Evolutionary conservation across 805 yeast species (phyloP), one percentile per base, ranked within the genome.

Genomic region (Ogataea methylovora): DNA sequence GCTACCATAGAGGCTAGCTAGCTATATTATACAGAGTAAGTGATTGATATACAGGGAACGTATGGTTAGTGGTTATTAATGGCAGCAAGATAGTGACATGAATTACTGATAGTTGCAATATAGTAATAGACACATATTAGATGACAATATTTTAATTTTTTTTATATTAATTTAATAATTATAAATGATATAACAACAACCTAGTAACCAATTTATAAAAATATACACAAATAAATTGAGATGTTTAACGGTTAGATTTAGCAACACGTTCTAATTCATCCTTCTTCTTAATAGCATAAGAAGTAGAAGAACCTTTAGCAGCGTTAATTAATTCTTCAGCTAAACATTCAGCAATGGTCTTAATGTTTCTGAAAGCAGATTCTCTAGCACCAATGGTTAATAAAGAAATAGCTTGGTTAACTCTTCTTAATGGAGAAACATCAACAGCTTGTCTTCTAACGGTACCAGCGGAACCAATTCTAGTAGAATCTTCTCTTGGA

Each of bases 191-290:
- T n/a, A n/a, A n/a, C n/a, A n/a, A n/a, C n/a, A n/a, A n/a, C n/a
- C n/a, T n/a, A n/a, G n/a, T n/a, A n/a, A n/a, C n/a, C n/a, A 20
- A 20, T 20, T 20, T 20, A 9, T 7, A 20, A 20, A 20, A 20
- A 20, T 7, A 7, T 20, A 7, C 8, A 6, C 22, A 20, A 20
- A 20, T 7, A 20, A 20, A 20, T 9, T 30, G 21, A 17, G n/a
- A 26, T n/a, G n/a, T n/a, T 83, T 92, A 92, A 87, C 99, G 98
- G 95, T 92, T 92, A 70, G 98, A 90, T 78, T 92, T 92, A 69
- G 99, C 99, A 73, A 92, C 99, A 84, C 99, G 95, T 83, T 92
- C 99, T 71, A 92, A 84, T 82, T 92, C 99, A 73, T 92, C 99
- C 95, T 92, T 92, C 98, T 92, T 92, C 94, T 92, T 92, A 79